Evolutionary conservation across 2,329 filamentous ascomycete species (phyloP), one percentile per base, ranked within the genome.

Genomic region (Sclerotinia spermophila): DNA sequence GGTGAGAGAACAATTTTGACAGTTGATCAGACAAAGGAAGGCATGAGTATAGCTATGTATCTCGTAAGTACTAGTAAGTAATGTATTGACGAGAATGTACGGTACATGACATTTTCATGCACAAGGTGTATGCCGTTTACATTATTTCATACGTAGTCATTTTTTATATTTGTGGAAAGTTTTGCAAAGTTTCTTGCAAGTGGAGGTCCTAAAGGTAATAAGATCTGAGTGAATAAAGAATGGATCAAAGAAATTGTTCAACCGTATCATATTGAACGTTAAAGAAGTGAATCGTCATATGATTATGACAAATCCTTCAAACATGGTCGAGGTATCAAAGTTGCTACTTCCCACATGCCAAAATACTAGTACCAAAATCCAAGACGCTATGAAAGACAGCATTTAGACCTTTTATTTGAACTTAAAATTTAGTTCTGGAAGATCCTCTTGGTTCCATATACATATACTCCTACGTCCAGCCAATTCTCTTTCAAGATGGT

Each of bases 241-340:
- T 53, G 45, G 45, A 27, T 30, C 15, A 53, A 40, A 65, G n/a
- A 40, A 40, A 21, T 30, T 51, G 17, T 27, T 30, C n/a, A 53
- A 53, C 53, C 19, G 21, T 40, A n/a, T 55, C 62, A 30, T 42
- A 40, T 66, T 30, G n/a, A 19, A 30, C 38, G 45, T 53, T 53
- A 30, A 42, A 30, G 62, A 10, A 30, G n/a, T 53, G 45, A 53
- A 66, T 42, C 35, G 30, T 53, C 33, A 38, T 64, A 38, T 24
- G 45, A 27, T 65, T 53, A 53, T 65, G 45, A 65, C 33, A 40
- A 40, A 65, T 65, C 48, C 38, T n/a, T 66, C 35, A 40, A 66
- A 53, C 27, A 53, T 66, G 45, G 8, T 66, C n/a, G 62, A 53
- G 45, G 62, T 53, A 66, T 66, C 62, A 66, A 55, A 66, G 62